Evolutionary conservation across 768 basidiomycete species (phyloP).

Genomic region (Omphalotus guepiniiformis): DNA sequence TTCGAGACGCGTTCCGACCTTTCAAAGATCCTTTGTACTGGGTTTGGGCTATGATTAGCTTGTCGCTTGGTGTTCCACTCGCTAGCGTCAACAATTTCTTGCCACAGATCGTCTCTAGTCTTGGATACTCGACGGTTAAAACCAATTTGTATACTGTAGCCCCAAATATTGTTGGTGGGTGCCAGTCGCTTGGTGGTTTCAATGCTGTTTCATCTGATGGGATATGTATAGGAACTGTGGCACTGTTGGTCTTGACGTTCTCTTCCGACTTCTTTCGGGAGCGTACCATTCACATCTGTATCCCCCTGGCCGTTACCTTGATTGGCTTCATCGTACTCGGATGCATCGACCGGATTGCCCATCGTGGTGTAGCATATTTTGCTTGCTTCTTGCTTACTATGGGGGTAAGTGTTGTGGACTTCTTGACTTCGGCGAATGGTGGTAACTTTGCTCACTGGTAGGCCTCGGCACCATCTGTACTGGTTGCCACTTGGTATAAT

Average conservation of each 20-base stretch:
- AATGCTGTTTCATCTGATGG: not conserved
- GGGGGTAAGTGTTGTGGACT: constrained; percentile 29
- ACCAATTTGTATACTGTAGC: constrained; percentile 53
- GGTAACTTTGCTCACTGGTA: constrained; percentile 11
- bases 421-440: not conserved
- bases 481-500: constrained; percentile 42
- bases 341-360: constrained; percentile 34
- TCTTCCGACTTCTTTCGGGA: constrained; percentile 50
- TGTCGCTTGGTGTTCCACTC: constrained; percentile 44
- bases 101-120: constrained; percentile 39
- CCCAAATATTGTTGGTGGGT: constrained; percentile 40
- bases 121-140: constrained; percentile 43
- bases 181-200: not conserved
- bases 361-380: constrained; percentile 45
- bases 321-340: constrained; percentile 44
- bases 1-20: constrained; percentile 40
- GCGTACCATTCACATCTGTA: constrained; percentile 46
- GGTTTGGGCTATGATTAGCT: constrained; percentile 43
- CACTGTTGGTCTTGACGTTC: constrained; percentile 41
- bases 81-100: constrained; percentile 53
- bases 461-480: constrained; percentile 45
- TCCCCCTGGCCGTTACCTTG: constrained; percentile 32
- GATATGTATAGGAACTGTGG: constrained; percentile 28
- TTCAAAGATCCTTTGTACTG: constrained; percentile 43
- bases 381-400: constrained; percentile 51